Base-by-base conservation (phyloP, 345 rosid species). In the Ceriops decandra region DNA sequence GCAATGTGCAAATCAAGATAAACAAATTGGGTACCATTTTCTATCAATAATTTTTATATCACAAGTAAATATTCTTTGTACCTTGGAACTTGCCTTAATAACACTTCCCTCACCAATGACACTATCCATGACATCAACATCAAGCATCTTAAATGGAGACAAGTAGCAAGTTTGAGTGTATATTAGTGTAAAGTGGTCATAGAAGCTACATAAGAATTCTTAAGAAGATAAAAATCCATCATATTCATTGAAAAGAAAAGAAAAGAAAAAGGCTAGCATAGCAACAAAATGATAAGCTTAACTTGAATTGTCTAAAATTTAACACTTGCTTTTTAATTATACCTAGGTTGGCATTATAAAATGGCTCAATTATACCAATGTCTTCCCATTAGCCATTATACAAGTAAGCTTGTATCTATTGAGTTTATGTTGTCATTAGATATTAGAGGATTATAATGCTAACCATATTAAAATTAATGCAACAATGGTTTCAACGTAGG, bases 351-450 rank as follows among this genome's bases (percentile, higher is more conserved):
- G 98, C 98, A 73, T 93, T 93, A 36, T 90, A 93, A 64, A 93
- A 90, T 53, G 98, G 97, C 77, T 93, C 97, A 36, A 90, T 93
- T 1, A 96, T 93, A 81, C 98, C 98, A 61, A 93, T 93, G 66
- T 93, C 98, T 81, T 93, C 98, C 98, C 97, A 93, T 57, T 93
- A 93, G 33, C 97, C 98, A 82, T 93, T 97, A 70, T 90, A 88
- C 61, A 93, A 74, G 84, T 93, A 93, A 68, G 97, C 97, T 88
- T 93, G 97, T 68, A 93, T 96, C 98, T 93, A 63, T 13, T 57
- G 21, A 71, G 26, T 31, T 73, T 32, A 38, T 64, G 27, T 38
- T 26, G 59, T 27, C 57, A 64, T 52, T 33, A 68, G 26, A 22
- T 19, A 4, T 47, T 30, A 19, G 6, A 61, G 46, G 46, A 46